These are phyloP conservation scores for Moesziomyces sp. DNA, from an alignment of 1,284 basidiomycete genomes.

Conservation along the genomic window DNA sequence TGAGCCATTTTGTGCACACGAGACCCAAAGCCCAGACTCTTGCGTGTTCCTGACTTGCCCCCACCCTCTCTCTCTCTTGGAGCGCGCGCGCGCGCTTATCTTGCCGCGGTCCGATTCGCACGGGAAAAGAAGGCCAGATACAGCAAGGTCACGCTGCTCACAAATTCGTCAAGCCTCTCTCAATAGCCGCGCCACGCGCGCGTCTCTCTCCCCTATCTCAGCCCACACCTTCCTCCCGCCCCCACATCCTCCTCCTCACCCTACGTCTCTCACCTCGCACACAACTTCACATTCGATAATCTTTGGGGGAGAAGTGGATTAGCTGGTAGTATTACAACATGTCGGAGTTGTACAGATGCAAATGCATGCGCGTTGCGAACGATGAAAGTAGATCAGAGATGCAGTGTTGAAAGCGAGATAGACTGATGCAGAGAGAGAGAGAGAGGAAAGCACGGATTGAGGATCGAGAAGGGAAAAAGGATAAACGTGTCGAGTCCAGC, in stretches of 20 bases:
- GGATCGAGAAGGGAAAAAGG: not conserved
- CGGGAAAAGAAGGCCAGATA: no score
- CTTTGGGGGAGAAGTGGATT: constrained; percentile 3
- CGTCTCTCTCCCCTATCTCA: no score
- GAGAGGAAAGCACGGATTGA: constrained; percentile 3
- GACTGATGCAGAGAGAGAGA: constrained; percentile 38
- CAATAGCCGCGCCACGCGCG: constrained; percentile 14
- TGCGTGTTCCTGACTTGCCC: no score
- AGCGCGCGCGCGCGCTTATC: no score
- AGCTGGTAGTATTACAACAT: constrained; percentile 47
- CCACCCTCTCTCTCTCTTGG: no score
- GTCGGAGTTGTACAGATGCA: constrained; percentile 54
- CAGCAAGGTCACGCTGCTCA: not conserved
- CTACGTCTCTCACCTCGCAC: no score
- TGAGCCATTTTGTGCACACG: no score
- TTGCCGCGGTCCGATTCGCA: no score
- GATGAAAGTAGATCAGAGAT: constrained; percentile 25
- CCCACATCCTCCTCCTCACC: no score
- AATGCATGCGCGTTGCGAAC: constrained; percentile 29
- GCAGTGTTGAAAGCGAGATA: constrained; percentile 42
- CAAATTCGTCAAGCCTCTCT: not conserved
- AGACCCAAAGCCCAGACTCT: no score
- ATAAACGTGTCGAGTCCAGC: constrained; percentile 5
- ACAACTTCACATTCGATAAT: no score
- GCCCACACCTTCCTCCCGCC: no score